Base-by-base conservation (phyloP, 1,139 yeast genomes). In the Zygoascus sp. region DNA sequence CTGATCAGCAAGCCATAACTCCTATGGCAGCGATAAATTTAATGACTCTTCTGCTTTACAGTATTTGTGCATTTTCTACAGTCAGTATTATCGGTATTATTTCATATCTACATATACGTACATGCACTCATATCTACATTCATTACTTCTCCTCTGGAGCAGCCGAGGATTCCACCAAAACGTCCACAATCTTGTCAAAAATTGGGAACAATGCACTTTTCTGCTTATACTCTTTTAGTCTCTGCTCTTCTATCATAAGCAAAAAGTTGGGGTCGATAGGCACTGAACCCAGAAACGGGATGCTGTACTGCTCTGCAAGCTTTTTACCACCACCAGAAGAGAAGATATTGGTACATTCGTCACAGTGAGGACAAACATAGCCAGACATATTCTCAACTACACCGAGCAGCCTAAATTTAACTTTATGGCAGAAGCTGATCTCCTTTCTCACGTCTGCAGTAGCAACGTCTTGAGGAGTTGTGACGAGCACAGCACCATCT, bases 351-450 rank as follows among this genome's bases (percentile, higher is more conserved):
- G 97, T 89, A 51, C 73, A 66, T 61, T 90, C 97, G 1, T 85
- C 77, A 65, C 99, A 94, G 62, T 81, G 80, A 0, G 98, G 98
- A 63, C 98, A 94, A 6, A 89, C 84, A 64, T 86, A 94, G 1
- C 98, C 98, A 15, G 95, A 81, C 98, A 94, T 92, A 61, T 94
- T 94, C 61, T 94, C 99, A 16, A 94, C 83, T 15, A 94, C 75
- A 1, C 99, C 99, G 41, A 92, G 65, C 2, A 92, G 77, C 38
- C 75, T 75, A 55, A 94, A 81, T 30, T 80, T 80, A 9, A 95
- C 97, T 63, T 90, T 92, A 40, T 77, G 75, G 66, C 98, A 92
- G 59, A 90, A 94, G 60, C 87, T 92, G 32, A 94, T 80, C 67
- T 94, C 98, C 60, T 94, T 94, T 48, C 89, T 76, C 8, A 94